phyloP scores from a whole-genome alignment of 2,329 filamentous ascomycete species.

The Ophioceras dolichostomum region DNA sequence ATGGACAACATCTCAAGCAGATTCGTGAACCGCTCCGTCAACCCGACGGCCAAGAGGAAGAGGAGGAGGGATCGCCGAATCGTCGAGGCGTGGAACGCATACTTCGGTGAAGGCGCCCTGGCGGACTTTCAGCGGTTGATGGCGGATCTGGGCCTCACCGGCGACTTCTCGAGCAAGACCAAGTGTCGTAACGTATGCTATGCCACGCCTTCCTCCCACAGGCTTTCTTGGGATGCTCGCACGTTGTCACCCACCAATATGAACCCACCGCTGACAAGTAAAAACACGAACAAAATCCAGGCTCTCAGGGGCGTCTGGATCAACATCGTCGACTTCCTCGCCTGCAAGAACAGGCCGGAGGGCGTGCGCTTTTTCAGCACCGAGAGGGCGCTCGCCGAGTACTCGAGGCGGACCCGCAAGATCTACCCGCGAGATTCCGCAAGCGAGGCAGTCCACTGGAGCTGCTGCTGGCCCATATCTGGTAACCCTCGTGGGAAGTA shows the following conservation, averaged over 20 bases:
- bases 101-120: constrained; percentile 20
- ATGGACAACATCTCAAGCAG: no score
- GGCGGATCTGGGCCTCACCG: constrained; percentile 25
- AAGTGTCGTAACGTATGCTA: constrained; percentile 33
- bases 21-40: no score
- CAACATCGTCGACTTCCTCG: constrained; percentile 37
- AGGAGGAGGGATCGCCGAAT: no score
- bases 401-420: constrained; percentile 21
- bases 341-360: constrained; percentile 12
- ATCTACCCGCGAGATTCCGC: constrained; percentile 32
- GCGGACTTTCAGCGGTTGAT: constrained; percentile 32
- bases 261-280: no score
- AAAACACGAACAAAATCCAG: no score
- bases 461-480: constrained; percentile 22
- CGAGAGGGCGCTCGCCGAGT: constrained; percentile 18
- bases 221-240: no score
- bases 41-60: no score
- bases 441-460: constrained; percentile 26
- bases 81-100: constrained; percentile 18
- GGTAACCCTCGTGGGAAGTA: no score
- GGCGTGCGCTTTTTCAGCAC: constrained; percentile 20
- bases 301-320: constrained; percentile 27
- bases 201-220: no score
- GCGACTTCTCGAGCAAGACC: constrained; percentile 25
- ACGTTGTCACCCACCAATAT: no score